These are phyloP conservation scores for Ceratocystis smalleyi DNA, from an alignment of 2,329 filamentous ascomycete species.

Conservation along the genomic window DNA sequence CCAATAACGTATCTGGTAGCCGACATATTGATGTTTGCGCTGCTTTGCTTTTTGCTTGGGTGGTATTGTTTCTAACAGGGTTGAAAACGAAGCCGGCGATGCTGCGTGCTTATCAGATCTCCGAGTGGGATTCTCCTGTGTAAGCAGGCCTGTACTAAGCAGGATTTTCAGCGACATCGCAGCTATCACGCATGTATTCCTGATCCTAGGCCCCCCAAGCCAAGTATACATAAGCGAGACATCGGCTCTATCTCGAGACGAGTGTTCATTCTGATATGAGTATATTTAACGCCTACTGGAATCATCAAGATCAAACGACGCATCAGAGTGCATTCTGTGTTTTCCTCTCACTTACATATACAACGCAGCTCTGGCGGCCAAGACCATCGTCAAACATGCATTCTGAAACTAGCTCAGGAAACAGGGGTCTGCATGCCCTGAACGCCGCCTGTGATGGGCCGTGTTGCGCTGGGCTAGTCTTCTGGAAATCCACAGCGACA, in stretches of 20 bases:
- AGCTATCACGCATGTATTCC: not conserved
- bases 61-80: not conserved
- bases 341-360: too few relatives aligned
- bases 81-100: not conserved
- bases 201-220: not conserved
- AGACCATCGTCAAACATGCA: not conserved
- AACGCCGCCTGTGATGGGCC: not conserved
- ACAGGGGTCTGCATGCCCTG: not conserved
- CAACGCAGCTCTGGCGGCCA: not conserved
- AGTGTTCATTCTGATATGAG: too few relatives aligned
- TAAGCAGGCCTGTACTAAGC: not conserved
- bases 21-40: not conserved
- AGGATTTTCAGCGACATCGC: not conserved
- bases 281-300: too few relatives aligned
- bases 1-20: conserved; percentile 23
- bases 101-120: conserved; percentile 11
- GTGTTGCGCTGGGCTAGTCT: not conserved
- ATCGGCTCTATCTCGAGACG: too few relatives aligned
- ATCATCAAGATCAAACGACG: too few relatives aligned
- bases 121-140: conserved; percentile 20
- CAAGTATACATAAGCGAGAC: too few relatives aligned
- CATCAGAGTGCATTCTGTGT: too few relatives aligned
- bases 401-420: conserved; percentile 1
- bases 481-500: not conserved
- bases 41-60: conserved; percentile 7